phyloP scores from a whole-genome alignment of 2,329 filamentous ascomycete genomes.

The Colletotrichum cuscutae region DNA sequence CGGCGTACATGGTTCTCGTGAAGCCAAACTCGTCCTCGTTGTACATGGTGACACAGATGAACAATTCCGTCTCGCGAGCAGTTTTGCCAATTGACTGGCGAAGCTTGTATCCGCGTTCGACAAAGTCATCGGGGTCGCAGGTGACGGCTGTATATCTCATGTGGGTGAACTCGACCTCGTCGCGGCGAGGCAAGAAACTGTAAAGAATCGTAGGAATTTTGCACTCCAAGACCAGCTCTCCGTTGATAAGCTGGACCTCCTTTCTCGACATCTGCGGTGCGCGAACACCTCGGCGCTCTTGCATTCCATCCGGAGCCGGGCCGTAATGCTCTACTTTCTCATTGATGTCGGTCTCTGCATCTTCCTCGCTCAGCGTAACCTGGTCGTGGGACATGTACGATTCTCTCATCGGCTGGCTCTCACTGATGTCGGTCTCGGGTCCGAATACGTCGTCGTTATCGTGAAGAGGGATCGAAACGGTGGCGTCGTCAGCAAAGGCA shows the following conservation, averaged over 20 bases:
- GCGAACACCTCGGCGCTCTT: conserved; percentile 87
- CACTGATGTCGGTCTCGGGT: conserved; percentile 64
- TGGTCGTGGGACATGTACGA: conserved; percentile 68
- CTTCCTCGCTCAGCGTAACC: conserved; percentile 62
- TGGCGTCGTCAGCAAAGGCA: conserved; percentile 73
- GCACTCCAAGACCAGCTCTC: conserved; percentile 96
- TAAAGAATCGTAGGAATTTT: conserved; percentile 99
- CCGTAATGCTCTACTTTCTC: conserved; percentile 85
- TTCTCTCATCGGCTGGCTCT: conserved; percentile 61
- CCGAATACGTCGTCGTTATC: conserved; percentile 81
- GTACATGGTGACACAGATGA: conserved; percentile 99
- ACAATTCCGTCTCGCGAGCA: conserved; percentile 89
- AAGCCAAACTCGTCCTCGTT: conserved; percentile 98
- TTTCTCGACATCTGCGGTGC: conserved; percentile 90
- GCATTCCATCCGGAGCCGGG: conserved; percentile 85
- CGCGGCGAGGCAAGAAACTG: conserved; percentile 92
- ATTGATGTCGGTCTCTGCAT: conserved; percentile 44
- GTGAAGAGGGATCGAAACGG: conserved; percentile 77
- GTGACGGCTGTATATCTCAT: conserved; percentile 99
- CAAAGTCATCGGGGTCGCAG: conserved; percentile 95
- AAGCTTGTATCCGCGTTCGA: conserved; percentile 87
- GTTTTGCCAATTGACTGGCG: conserved; percentile 90
- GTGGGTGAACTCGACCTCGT: conserved; percentile 96
- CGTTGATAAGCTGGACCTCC: conserved; percentile 96
- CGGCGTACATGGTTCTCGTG: conserved; percentile 96